Conservation (phyloP, 2,329 filamentous ascomycete genomes). For the Alternaria conjuncta region DNA sequence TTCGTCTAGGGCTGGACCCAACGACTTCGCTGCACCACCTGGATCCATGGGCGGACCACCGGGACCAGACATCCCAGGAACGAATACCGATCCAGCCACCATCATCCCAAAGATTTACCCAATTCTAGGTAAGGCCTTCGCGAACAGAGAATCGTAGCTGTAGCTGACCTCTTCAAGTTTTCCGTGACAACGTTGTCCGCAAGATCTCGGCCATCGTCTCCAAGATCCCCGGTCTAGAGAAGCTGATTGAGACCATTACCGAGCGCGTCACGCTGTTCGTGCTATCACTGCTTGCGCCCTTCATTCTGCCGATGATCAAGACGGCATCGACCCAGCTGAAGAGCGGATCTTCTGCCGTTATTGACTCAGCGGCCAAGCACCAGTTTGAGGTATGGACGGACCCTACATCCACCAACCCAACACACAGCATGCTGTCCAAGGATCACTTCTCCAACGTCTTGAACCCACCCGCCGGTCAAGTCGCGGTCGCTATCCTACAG, state of each 20-base stretch:
- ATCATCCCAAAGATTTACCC: slow-evolving; percentile 78
- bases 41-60: slow-evolving; percentile 54
- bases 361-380: slow-evolving; percentile 59
- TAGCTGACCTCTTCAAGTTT: slow-evolving; percentile 56
- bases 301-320: slow-evolving; percentile 89
- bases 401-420: slow-evolving; percentile 56
- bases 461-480: slow-evolving; percentile 57
- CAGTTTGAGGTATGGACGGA: slow-evolving; percentile 60
- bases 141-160: neutral
- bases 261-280: slow-evolving; percentile 93
- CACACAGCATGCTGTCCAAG: slow-evolving; percentile 60
- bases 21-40: slow-evolving; percentile 50
- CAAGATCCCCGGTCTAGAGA: slow-evolving; percentile 89
- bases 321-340: slow-evolving; percentile 85
- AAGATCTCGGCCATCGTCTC: slow-evolving; percentile 83
- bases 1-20: slow-evolving; percentile 45
- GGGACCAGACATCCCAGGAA: slow-evolving; percentile 69
- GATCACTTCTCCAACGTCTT: slow-evolving; percentile 60
- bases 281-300: slow-evolving; percentile 87
- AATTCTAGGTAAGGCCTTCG: slow-evolving; percentile 62
- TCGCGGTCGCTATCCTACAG: slow-evolving; percentile 69
- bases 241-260: slow-evolving; percentile 89
- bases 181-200: slow-evolving; percentile 92
- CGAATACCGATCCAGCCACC: slow-evolving; percentile 72
- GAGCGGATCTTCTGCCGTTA: slow-evolving; percentile 76